Conservation (phyloP, 2,329 filamentous ascomycete species). For the Orbilia ellipsospora region DNA sequence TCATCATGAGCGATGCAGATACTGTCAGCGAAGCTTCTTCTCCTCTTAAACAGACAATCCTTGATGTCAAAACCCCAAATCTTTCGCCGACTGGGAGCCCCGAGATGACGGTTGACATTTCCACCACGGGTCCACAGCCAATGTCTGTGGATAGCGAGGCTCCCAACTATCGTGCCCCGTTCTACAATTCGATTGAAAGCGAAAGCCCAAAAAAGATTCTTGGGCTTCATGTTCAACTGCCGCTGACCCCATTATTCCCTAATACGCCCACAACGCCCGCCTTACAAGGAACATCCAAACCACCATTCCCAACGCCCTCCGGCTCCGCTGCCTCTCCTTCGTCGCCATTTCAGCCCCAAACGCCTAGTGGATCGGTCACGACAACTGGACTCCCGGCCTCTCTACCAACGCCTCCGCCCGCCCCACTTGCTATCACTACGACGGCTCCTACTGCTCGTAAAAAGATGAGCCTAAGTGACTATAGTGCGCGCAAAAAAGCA, state of each 20-base stretch:
- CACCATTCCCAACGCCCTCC: conserved; percentile 19
- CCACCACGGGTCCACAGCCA: neutral
- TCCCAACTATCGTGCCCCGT: neutral
- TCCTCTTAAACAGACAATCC: neutral
- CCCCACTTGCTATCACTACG: neutral
- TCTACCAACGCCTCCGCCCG: conserved; percentile 29
- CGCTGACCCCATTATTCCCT: conserved; percentile 18
- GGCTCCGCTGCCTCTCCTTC: conserved; percentile 22
- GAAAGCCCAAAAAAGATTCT: neutral
- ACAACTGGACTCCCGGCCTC: neutral
- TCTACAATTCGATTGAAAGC: neutral
- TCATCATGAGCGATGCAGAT: conserved; percentile 33
- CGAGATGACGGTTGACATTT: conserved; percentile 1
- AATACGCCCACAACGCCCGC: conserved; percentile 15
- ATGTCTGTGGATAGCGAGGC: neutral
- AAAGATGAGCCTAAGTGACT: conserved; percentile 48
- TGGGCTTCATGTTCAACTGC: conserved; percentile 26
- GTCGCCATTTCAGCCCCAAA: conserved; percentile 30
- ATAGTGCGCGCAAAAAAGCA: conserved; percentile 38
- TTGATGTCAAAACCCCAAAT: neutral
- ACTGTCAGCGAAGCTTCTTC: neutral
- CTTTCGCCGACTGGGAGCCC: neutral
- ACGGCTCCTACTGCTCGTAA: conserved; percentile 25
- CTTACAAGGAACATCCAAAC: conserved; percentile 28
- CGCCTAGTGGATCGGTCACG: conserved; percentile 3